Evolutionary conservation across 495 filamentous ascomycete species (phyloP), one percentile per base, ranked within the genome.

Genomic region (Tuber indicum): DNA sequence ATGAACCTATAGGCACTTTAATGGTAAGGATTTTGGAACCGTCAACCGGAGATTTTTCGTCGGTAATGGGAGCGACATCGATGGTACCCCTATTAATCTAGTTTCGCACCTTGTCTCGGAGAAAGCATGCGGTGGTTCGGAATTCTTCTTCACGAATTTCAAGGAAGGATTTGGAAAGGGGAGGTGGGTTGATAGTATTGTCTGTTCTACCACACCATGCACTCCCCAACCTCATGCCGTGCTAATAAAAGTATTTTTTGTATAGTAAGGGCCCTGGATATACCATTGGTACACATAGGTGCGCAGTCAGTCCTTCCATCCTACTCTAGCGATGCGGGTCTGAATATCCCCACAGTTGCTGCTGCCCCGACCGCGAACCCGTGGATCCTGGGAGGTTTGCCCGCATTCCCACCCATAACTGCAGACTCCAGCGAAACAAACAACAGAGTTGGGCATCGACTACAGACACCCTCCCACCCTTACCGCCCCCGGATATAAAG

Each of bases 1-100:
- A 16, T 86, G 85, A 85, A 84, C 83, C 14, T 86, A 82, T 75
- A 84, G 87, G 77, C 83, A 86, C 72, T 86, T 86, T 73, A 73
- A 81, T 12, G 75, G 72, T 12, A 73, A 79, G 36, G 69, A 82
- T 72, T 85, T 84, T 16, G 71, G 80, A 70, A 58, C 41, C 23
- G 79, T 86, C 43, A 84, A 87, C 44, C 75, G 75, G 23, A 74
- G 82, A 21, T 83, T 87, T 75, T 87, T 85, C 85, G 72, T 83
- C 36, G 86, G 84, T n/a, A 71, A 73, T 23, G 79, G 71, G 73
- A 2, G 39, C 52, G 52, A 62, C 52, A 6, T n/a, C n/a, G n/a
- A 26, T 14, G 42, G 42, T 39, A 70, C 32, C 46, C n/a, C 74
- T 43, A 2, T 52, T 1, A 66, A 70, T 8, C 74, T 73, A 62